Evolutionary conservation across 345 rosid genomes (phyloP).

Genomic region (Limnanthes douglasii): DNA sequence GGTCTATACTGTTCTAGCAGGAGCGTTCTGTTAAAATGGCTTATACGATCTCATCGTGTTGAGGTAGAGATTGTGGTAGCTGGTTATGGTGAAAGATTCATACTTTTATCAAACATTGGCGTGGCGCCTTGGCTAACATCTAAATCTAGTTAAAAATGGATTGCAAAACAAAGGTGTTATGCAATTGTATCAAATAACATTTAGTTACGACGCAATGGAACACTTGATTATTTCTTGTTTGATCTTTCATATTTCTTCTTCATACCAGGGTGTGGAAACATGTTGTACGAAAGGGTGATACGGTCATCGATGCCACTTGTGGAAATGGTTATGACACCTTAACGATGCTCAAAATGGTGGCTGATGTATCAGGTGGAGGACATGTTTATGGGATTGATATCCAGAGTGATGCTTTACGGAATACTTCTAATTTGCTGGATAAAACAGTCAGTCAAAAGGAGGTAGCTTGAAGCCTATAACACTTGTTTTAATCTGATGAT

Average conservation of each 20-base stretch:
- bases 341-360: slow-evolving; percentile 59
- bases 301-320: slow-evolving; percentile 76
- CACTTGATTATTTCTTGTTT: neutral
- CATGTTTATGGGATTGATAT: slow-evolving; percentile 73
- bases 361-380: slow-evolving; percentile 38
- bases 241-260: neutral
- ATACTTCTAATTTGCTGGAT: slow-evolving; percentile 36
- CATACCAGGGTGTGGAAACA: slow-evolving; percentile 58
- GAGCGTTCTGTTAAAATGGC: too few species aligned
- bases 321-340: slow-evolving; percentile 83
- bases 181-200: too few species aligned
- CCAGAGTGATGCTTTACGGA: slow-evolving; percentile 49
- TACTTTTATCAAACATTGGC: too few species aligned
- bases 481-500: neutral
- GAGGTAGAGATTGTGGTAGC: too few species aligned
- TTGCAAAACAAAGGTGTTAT: too few species aligned
- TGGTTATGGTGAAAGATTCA: too few species aligned
- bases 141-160: too few species aligned
- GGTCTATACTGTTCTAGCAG: too few species aligned
- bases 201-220: too few species aligned
- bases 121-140: too few species aligned
- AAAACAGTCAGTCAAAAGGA: slow-evolving; percentile 28
- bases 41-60: too few species aligned
- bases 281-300: slow-evolving; percentile 56
- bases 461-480: slow-evolving; percentile 25